These are phyloP conservation scores for Saturnispora ahearnii DNA, from an alignment of 805 yeast species.

Conservation along the genomic window DNA sequence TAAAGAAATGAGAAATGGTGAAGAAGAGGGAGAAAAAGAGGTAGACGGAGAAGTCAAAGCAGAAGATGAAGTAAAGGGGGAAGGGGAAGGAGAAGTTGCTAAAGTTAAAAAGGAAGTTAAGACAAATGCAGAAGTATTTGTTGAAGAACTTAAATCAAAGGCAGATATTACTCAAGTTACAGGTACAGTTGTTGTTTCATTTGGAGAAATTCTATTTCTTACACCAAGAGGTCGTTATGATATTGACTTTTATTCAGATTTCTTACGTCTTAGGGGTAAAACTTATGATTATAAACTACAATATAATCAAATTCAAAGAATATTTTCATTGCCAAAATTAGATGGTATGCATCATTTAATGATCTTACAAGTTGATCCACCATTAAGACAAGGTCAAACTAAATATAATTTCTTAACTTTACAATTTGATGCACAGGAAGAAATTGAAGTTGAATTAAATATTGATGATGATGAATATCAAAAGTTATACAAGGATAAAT, in stretches of 20 bases:
- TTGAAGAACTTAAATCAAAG: conserved; percentile 82
- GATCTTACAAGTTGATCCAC: conserved; percentile 90
- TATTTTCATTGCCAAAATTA: conserved; percentile 87
- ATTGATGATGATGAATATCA: conserved; percentile 75
- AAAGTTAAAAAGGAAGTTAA: conserved; percentile 34
- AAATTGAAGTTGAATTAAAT: conserved; percentile 81
- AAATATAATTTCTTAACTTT: conserved; percentile 86
- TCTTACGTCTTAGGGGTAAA: conserved; percentile 89
- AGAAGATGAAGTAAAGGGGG: conserved; percentile 8
- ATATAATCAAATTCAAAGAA: conserved; percentile 80
- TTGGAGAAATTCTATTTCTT: conserved; percentile 80
- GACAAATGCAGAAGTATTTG: conserved; percentile 75
- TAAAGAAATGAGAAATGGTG: not conserved
- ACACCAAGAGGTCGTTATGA: conserved; percentile 99
- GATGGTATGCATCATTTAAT: conserved; percentile 87
- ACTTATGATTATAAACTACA: conserved; percentile 95
- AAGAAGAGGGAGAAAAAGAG: conserved; percentile 14
- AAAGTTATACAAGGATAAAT: conserved; percentile 61
- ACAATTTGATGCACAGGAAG: conserved; percentile 87
- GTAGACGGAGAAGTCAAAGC: conserved; percentile 20
- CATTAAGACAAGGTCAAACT: conserved; percentile 96
- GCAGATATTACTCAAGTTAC: conserved; percentile 93
- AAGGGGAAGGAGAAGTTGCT: conserved; percentile 16
- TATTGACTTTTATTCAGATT: conserved; percentile 82
- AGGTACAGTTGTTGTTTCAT: conserved; percentile 91